Percentiles rank a stretch among this genome's conserved stretches.
Conservation (phyloP, 441 rosid genomes). For the Biscutella laevigata region DNA sequence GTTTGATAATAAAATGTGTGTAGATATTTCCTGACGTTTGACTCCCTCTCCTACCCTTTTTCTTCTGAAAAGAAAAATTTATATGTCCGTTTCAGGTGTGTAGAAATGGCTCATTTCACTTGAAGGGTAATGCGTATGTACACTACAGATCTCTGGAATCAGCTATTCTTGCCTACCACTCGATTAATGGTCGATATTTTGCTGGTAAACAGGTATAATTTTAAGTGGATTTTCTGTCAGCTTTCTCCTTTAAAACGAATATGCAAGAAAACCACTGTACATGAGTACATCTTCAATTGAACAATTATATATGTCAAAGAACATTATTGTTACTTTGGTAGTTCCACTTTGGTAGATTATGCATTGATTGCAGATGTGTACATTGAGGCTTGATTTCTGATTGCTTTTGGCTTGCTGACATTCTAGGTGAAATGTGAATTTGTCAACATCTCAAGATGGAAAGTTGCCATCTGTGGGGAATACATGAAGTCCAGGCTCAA, state of each 20-base stretch:
- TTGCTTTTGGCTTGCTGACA: constrained; percentile 10
- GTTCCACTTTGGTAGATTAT: no score
- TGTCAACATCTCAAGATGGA: constrained; percentile 81
- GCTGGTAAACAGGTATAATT: constrained; percentile 80
- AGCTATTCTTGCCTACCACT: constrained; percentile 54
- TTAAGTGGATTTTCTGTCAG: background rate
- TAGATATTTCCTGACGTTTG: constrained; percentile 6
- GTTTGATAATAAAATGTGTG: constrained; percentile 4
- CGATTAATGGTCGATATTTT: constrained; percentile 75
- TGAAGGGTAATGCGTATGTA: constrained; percentile 84
- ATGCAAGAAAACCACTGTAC: no score
- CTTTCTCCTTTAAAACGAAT: background rate
- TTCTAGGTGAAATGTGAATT: constrained; percentile 73
- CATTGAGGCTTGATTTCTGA: background rate
- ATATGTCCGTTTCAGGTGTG: constrained; percentile 48
- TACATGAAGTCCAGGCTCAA: constrained; percentile 69
- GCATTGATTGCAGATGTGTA: background rate
- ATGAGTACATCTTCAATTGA: background rate
- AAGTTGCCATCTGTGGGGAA: constrained; percentile 94
- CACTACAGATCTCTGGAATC: constrained; percentile 79
- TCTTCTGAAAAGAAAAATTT: background rate
- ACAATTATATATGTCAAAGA: background rate
- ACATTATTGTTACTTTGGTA: no score
- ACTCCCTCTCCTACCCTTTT: constrained; percentile 2
- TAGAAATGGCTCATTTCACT: constrained; percentile 78